phyloP scores from a whole-genome alignment of 2,329 filamentous ascomycete species.

The Colletotrichum camelliae region DNA sequence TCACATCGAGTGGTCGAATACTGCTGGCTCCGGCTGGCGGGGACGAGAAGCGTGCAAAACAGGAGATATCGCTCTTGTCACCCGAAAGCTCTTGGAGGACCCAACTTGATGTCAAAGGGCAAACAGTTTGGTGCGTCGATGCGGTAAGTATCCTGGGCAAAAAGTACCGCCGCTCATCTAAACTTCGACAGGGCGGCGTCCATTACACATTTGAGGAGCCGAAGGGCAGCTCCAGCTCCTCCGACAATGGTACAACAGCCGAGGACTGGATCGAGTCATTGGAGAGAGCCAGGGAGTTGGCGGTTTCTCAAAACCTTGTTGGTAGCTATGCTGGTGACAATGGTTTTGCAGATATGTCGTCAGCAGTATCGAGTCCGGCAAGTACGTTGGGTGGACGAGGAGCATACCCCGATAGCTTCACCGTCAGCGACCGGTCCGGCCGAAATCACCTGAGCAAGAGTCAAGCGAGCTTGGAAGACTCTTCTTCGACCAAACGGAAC shows the following conservation, averaged over 20 bases:
- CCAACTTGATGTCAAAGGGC: slow-evolving; percentile 84
- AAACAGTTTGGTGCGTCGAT: slow-evolving; percentile 89
- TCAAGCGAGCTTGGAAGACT: slow-evolving; percentile 60
- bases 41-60: slow-evolving; percentile 94
- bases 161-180: slow-evolving; percentile 19
- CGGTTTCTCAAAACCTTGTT: slow-evolving; percentile 72
- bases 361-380: slow-evolving; percentile 76
- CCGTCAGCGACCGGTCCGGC: slow-evolving; percentile 55
- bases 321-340: slow-evolving; percentile 72
- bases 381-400: slow-evolving; percentile 71
- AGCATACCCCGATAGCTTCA: slow-evolving; percentile 58
- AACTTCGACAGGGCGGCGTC: slow-evolving; percentile 71
- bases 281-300: slow-evolving; percentile 85
- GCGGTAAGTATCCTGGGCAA: slow-evolving; percentile 68
- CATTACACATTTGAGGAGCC: slow-evolving; percentile 93
- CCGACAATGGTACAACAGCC: slow-evolving; percentile 70
- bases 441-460: slow-evolving; percentile 66
- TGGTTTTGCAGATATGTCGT: slow-evolving; percentile 71
- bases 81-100: slow-evolving; percentile 80
- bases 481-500: slow-evolving; percentile 55
- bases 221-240: slow-evolving; percentile 67
- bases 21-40: slow-evolving; percentile 90
- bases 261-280: slow-evolving; percentile 94
- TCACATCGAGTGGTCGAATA: slow-evolving; percentile 89
- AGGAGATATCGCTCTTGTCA: slow-evolving; percentile 84